phyloP scores from a whole-genome alignment of 2,329 filamentous ascomycete genomes.

The Arthroderma sp. region DNA sequence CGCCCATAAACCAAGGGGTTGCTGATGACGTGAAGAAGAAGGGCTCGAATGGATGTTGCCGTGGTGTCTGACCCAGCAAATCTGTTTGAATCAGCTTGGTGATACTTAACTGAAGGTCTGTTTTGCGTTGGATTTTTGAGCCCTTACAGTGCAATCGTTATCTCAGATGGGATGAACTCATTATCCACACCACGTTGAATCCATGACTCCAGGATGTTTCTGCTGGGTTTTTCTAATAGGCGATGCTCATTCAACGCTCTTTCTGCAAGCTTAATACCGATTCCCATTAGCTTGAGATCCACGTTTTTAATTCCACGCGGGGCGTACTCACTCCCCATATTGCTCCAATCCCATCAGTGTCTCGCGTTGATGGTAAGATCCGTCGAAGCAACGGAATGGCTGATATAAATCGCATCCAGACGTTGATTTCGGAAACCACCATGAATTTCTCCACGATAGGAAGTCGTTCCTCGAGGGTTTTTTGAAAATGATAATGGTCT shows the following conservation, averaged over 20 bases:
- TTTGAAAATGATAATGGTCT: conserved; percentile 1
- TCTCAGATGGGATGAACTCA: too few species aligned
- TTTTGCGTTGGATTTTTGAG: too few species aligned
- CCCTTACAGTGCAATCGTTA: too few species aligned
- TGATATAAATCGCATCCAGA: not conserved
- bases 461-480: not conserved
- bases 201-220: too few species aligned
- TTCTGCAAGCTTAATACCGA: too few species aligned
- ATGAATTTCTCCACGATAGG: not conserved
- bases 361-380: not conserved
- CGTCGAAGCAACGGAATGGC: not conserved
- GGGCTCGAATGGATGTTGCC: not conserved
- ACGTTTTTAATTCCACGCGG: not conserved
- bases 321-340: not conserved
- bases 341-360: not conserved
- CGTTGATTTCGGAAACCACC: not conserved
- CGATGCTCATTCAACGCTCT: too few species aligned
- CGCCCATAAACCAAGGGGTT: not conserved
- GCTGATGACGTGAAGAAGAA: not conserved
- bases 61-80: conserved; percentile 2
- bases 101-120: too few species aligned
- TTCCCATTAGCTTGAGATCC: not conserved
- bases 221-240: too few species aligned
- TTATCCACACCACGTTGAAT: too few species aligned
- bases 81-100: not conserved